These are phyloP conservation scores for Salix dunnii DNA, from an alignment of 345 rosid genomes.

Conservation along the genomic window DNA sequence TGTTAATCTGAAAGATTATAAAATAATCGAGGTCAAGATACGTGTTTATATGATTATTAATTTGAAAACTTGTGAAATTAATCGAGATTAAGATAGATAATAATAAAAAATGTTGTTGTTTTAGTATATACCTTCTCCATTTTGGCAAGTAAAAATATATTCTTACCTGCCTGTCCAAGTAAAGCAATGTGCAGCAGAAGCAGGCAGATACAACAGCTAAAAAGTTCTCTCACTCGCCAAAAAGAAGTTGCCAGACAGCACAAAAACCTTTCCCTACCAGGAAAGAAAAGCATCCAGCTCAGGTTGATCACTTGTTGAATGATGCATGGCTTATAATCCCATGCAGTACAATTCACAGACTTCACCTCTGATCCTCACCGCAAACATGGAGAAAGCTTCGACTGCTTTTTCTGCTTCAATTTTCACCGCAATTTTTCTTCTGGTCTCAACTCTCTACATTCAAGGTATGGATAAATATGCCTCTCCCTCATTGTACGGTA, in stretches of 20 bases:
- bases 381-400: constrained; percentile 3
- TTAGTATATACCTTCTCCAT: background rate
- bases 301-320: constrained; percentile 21
- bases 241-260: background rate
- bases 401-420: constrained; percentile 11
- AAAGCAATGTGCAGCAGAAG: background rate
- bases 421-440: constrained; percentile 1
- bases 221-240: background rate
- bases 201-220: background rate
- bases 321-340: background rate
- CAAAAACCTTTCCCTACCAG: constrained; percentile 19
- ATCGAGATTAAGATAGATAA: too few relatives aligned
- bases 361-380: background rate
- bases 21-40: too few relatives aligned
- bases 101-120: too few relatives aligned
- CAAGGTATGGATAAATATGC: constrained; percentile 19
- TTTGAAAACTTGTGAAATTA: too few relatives aligned
- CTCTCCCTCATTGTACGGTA: too few relatives aligned
- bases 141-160: background rate
- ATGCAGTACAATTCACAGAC: background rate
- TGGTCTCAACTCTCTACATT: constrained; percentile 6
- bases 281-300: constrained; percentile 61
- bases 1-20: too few relatives aligned
- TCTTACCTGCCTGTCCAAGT: background rate
- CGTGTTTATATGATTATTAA: too few relatives aligned